Base-by-base conservation (phyloP, 2,329 filamentous ascomycete species). In the Delphinella strobiligena region DNA sequence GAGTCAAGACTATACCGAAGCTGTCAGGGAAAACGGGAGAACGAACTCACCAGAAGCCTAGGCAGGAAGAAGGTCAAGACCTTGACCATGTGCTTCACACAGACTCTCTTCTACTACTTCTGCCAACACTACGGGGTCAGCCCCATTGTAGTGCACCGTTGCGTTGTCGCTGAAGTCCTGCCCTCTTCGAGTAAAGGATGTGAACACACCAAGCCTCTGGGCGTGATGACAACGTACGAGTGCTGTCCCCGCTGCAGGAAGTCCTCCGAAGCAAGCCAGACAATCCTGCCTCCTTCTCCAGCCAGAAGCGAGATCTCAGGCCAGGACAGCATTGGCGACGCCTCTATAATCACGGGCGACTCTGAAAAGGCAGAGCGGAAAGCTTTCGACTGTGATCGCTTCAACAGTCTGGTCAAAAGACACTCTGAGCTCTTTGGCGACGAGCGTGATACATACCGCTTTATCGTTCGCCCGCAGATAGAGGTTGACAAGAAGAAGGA, bases 51-150 rank as follows among this genome's bases (percentile, higher is more conserved):
- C 22, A 7, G 22, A 27, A n/a, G n/a, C n/a, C n/a, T n/a, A n/a
- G n/a, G n/a, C n/a, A n/a, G 8, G 16, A 17, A 5, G 8, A 8
- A 12, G 30, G 14, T 19, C 18, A 17, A 29, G 15, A 9, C 8
- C 7, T 32, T 12, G 22, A 16, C 22, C 12, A 40, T 40, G 38
- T 40, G 38, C 17, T 7, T 31, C 17, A 27, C 35, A 4, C 27
- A 36, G 11, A 40, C 38, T 12, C 38, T 18, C n/a, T 36, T 35
- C 27, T 36, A 40, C 15, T 18, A 36, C 27, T 8, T n/a, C 9
- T 40, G 38, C 29, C 31, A 33, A 32, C 38, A 40, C 8, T 40
- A 40, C 17, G 29, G 33, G n/a, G n/a, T n/a, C 15, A 19, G 3
- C 12, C 33, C 33, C 12, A 4, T 15, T 4, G 5, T 36, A 4